A percentile compares a stretch with the other conserved stretches of the same genome.
phyloP scores from a whole-genome alignment of 2,329 filamentous ascomycete genomes.

The Stachybotrys chlorohalonatus region DNA sequence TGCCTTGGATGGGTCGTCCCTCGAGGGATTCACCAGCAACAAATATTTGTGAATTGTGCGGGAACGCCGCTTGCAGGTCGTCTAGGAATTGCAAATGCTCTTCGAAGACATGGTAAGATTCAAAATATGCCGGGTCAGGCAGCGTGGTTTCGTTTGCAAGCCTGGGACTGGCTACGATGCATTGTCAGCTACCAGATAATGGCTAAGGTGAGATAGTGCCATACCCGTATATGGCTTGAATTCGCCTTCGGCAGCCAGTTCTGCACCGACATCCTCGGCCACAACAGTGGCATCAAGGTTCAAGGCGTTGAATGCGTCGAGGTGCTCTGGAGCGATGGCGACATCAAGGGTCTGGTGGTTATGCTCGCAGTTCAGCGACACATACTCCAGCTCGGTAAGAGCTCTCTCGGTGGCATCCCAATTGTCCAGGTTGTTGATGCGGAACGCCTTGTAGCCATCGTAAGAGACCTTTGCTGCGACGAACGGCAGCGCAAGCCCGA shows the following conservation, averaged over 20 bases:
- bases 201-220: neutral
- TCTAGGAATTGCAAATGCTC: slow-evolving; percentile 40
- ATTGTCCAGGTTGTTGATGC: slow-evolving; percentile 9
- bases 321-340: slow-evolving; percentile 13
- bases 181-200: neutral
- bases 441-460: slow-evolving; percentile 15
- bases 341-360: slow-evolving; percentile 12
- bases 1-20: slow-evolving; percentile 49
- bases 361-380: slow-evolving; percentile 15
- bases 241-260: slow-evolving; percentile 12
- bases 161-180: slow-evolving; percentile 1
- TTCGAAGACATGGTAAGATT: slow-evolving; percentile 41
- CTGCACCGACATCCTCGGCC: slow-evolving; percentile 13
- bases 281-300: slow-evolving; percentile 11
- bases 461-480: slow-evolving; percentile 11
- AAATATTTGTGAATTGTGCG: slow-evolving; percentile 38
- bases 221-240: slow-evolving; percentile 8
- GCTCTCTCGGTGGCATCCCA: slow-evolving; percentile 6
- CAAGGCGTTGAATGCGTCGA: slow-evolving; percentile 11
- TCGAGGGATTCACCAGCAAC: slow-evolving; percentile 36
- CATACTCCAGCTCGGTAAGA: slow-evolving; percentile 9
- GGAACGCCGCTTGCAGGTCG: slow-evolving; percentile 32
- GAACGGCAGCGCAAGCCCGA: slow-evolving; percentile 7
- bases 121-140: slow-evolving; percentile 32
- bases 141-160: neutral